Evolutionary conservation across 257 asterid genomes (phyloP).

Genomic region (Nicotiana attenuata): DNA sequence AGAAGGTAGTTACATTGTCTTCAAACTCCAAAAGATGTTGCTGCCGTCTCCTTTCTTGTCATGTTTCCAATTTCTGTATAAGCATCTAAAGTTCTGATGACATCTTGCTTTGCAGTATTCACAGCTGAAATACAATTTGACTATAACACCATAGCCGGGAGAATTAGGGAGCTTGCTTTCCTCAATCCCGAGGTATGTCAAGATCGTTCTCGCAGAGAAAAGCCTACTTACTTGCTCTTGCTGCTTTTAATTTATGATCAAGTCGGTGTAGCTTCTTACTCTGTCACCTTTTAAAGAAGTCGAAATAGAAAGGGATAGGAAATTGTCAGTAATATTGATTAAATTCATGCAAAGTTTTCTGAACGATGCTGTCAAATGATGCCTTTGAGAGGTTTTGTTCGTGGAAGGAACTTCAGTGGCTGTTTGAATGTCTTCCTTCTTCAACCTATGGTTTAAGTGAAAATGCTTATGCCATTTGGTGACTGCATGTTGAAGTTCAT

Average conservation of each 20-base stretch:
- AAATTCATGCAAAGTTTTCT: neutral
- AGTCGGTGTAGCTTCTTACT: no score
- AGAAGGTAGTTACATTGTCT: slow-evolving; percentile 49
- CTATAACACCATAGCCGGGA: slow-evolving; percentile 76
- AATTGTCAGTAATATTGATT: slow-evolving; percentile 6
- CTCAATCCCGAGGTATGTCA: slow-evolving; percentile 81
- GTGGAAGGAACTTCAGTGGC: neutral
- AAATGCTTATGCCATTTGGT: neutral
- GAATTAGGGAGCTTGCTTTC: slow-evolving; percentile 98
- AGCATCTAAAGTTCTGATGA: neutral
- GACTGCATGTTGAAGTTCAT: slow-evolving; percentile 5
- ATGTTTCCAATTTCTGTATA: slow-evolving; percentile 3
- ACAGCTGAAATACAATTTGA: slow-evolving; percentile 77
- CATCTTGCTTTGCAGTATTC: slow-evolving; percentile 54
- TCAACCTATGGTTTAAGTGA: neutral
- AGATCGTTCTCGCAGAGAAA: no score
- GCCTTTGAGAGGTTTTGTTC: slow-evolving; percentile 1
- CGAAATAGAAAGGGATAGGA: no score
- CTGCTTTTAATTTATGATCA: no score
- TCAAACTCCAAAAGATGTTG: neutral
- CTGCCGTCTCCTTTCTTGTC: neutral
- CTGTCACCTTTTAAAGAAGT: no score
- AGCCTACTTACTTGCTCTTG: no score
- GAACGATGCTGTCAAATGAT: neutral
- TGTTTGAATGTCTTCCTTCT: neutral